Evolutionary conservation across 176 grass and related monocot species (phyloP), one percentile per base, ranked within the genome.

Genomic region (Calamus simplicifolius): DNA sequence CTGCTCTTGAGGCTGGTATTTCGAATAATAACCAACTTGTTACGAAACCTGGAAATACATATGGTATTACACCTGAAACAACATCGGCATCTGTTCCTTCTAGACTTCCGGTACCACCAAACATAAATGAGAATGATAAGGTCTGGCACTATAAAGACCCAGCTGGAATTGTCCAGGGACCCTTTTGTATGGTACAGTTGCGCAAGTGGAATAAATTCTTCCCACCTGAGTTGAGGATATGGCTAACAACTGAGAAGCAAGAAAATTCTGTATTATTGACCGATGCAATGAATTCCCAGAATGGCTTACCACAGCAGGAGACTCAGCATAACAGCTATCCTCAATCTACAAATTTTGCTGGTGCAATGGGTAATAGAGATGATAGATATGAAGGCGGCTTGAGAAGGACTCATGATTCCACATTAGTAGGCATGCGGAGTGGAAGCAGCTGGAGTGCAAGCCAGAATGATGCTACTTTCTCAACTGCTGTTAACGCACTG

Each of bases 111-210:
- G 29, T 82, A 57, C 54, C 79, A 58, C 73, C 76, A 56, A 72
- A 69, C 67, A 58, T 64, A n/a, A 69, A 6, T 3, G 94, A 88
- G 59, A 77, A 73, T 71, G 94, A 99, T 74, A 89, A 81, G 29
- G 88, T 99, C n/a, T 99, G 94, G 94, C 81, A 89, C 53, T 99
- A 99, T 64, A 85, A 73, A 78, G 88, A 99, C 58, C 88, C 94
- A 28, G 72, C 57, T 65, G 94, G 94, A 83, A 81, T 54, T 69
- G 76, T 89, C 76, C 88, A 89, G 57, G 94, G 94, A 1, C 94
- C 94, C 3, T 99, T 93, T 81, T 79, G 88, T 58, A 73, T 99
- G 56, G 61, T 53, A 4, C 94, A 99, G 71, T 63, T 99, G 64
- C 85, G 74, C 70, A 99, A 83, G 19, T 99, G 94, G 94, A 63